Conservation (phyloP, 495 filamentous ascomycete genomes). For the Trypethelium eluteriae region DNA sequence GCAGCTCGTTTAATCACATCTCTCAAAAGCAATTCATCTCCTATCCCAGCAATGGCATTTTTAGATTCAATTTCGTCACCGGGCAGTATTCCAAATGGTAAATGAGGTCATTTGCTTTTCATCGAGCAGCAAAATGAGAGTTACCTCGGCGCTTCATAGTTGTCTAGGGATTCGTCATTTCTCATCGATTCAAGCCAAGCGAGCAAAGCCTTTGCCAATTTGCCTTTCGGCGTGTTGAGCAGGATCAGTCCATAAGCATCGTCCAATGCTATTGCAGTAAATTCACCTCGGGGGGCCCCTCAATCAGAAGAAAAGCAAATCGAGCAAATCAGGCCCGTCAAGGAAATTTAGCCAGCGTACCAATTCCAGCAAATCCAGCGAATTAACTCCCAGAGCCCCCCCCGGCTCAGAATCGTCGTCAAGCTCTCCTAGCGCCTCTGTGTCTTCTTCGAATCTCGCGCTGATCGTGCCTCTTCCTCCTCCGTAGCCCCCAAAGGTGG, state of each 20-base stretch:
- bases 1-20: not conserved
- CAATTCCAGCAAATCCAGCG: constrained; percentile 1
- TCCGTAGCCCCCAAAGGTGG: constrained; percentile 15
- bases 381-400: not conserved
- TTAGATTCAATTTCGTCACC: too few relatives aligned
- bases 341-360: not conserved
- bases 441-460: not conserved
- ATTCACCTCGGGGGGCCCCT: not conserved
- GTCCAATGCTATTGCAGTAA: not conserved
- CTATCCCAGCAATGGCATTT: too few relatives aligned
- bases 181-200: not conserved
- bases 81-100: too few relatives aligned
- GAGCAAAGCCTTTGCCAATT: not conserved
- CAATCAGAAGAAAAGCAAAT: not conserved
- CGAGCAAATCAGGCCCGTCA: not conserved
- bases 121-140: too few relatives aligned
- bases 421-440: not conserved
- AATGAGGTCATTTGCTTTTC: too few relatives aligned
- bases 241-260: not conserved
- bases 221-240: not conserved
- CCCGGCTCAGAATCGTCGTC: not conserved
- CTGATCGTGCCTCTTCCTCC: constrained; percentile 14
- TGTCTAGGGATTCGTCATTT: too few relatives aligned
- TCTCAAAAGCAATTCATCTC: too few relatives aligned
- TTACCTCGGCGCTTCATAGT: too few relatives aligned